Base-by-base conservation (phyloP, 1,284 basidiomycete genomes). In the Tremellales sp. region DNA sequence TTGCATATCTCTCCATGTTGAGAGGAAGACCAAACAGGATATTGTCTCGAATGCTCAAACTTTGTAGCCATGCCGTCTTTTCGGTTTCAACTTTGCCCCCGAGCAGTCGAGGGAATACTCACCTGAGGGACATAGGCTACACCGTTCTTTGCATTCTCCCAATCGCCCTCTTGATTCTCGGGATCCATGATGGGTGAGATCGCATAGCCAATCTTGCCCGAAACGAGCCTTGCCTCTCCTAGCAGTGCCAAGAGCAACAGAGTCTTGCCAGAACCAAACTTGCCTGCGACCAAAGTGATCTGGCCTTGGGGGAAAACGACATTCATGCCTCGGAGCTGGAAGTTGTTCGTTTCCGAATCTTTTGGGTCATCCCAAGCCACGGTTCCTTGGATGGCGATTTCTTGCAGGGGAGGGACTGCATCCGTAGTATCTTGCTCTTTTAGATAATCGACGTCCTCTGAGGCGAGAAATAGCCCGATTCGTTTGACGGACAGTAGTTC, bases 161-260 rank as follows among this genome's bases (percentile, higher is more conserved):
- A 76, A 45, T 77, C 80, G 56, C 74, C 79, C 69, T 78, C 81
- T 1, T 80, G 78, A 70, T 8, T 72, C 70, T 9, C 67, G 56
- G 4, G 79, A 76, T 54, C 43, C 49, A 57, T 48, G 41, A 58
- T 47, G 14, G 57, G 58, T 41, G 60, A 70, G 38, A 68, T 75
- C 70, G 75, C 60, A 75, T 74, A 68, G 53, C 71, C 74, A 14
- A 76, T 70, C 28, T 69, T 58, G 1, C 78, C 78, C 13, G 62
- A 57, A n/a, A 77, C 73, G n/a, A 92, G 51, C 66, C 90, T 86
- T 5, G 86, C 85, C 73, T 95, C 90, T 12, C 91, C 91, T 4
- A 94, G 77, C 18, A 93, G 77, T 2, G 86, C 86, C 78, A 68
- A 32, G 14, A 92, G 73, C 27, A 93, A 65, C 14, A 92, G 68